Percentiles rank a stretch among this genome's conserved stretches.
Evolutionary conservation across 202 grass and related monocot genomes (phyloP).

Genomic region (Panicum hallii): DNA sequence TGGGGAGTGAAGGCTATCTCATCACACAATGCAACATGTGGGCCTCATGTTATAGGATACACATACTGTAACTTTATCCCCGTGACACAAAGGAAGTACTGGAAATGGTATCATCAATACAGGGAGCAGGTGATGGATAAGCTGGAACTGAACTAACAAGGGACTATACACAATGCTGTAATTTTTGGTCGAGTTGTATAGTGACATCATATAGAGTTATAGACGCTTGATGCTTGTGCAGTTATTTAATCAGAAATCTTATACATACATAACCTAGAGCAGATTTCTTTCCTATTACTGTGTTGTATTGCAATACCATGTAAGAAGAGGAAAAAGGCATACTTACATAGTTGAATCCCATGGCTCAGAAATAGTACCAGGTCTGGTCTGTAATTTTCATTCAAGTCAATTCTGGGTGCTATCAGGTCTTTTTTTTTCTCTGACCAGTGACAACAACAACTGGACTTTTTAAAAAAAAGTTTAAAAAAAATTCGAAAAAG

Average conservation of each 20-base stretch:
- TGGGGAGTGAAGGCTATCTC: background rate
- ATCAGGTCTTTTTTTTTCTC: too few species aligned
- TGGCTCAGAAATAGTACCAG: too few species aligned
- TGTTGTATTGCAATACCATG: too few species aligned
- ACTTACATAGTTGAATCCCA: too few species aligned
- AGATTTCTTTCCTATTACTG: too few species aligned
- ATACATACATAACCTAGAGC: too few species aligned
- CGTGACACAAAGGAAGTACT: conserved; percentile 1
- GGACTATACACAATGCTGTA: conserved; percentile 34
- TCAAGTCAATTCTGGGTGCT: too few species aligned
- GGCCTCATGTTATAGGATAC: conserved; percentile 22
- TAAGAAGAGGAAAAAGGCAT: too few species aligned
- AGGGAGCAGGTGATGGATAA: background rate
- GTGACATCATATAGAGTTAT: conserved; percentile 1
- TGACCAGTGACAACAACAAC: too few species aligned
- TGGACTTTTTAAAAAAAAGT: too few species aligned
- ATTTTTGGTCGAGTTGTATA: conserved; percentile 50
- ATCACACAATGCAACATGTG: background rate
- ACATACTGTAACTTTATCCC: conserved; percentile 5
- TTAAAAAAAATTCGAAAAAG: too few species aligned
- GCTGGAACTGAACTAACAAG: conserved; percentile 25
- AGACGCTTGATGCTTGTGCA: conserved; percentile 45
- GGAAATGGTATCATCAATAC: background rate
- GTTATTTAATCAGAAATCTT: conserved; percentile 27
- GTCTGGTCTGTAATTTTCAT: too few species aligned